These are phyloP conservation scores for Pyrenula aspistea DNA, from an alignment of 495 filamentous ascomycete genomes.

Conservation along the genomic window DNA sequence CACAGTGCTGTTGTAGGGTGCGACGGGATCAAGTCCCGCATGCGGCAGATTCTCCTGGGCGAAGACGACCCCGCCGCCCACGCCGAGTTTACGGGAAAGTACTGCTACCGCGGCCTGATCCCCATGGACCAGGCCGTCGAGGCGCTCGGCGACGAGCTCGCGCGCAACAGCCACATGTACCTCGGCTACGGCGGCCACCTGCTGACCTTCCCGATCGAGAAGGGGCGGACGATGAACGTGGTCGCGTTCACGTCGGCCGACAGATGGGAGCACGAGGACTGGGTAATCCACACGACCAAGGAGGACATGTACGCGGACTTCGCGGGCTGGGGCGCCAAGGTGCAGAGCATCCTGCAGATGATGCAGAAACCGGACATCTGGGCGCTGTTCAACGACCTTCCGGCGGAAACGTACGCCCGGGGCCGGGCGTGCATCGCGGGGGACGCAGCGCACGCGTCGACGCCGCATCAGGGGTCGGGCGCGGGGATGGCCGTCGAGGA, in stretches of 20 bases:
- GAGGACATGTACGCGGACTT: conserved; percentile 47
- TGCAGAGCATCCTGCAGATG: conserved; percentile 32
- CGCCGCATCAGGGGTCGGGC: conserved; percentile 58
- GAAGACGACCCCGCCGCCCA: conserved; percentile 19
- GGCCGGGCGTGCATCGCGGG: conserved; percentile 47
- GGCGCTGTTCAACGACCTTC: conserved; percentile 54
- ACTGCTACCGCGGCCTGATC: conserved; percentile 37
- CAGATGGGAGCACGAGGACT: conserved; percentile 34
- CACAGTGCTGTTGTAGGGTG: conserved; percentile 34
- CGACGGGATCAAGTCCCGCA: conserved; percentile 37
- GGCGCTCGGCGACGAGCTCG: conserved; percentile 33
- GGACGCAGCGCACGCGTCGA: conserved; percentile 59
- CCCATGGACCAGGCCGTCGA: conserved; percentile 37
- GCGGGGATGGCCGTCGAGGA: conserved; percentile 61
- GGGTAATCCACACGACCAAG: conserved; percentile 43
- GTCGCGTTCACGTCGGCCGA: conserved; percentile 21
- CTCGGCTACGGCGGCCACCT: conserved; percentile 32
- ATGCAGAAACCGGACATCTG: conserved; percentile 32
- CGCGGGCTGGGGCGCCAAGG: conserved; percentile 34
- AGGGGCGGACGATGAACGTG: conserved; percentile 28
- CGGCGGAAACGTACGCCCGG: conserved; percentile 39
- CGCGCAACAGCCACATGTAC: conserved; percentile 29
- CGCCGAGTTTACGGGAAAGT: conserved; percentile 36
- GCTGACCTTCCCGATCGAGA: conserved; percentile 35
- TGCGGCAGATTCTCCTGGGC: conserved; percentile 26